Percentiles rank a stretch among this genome's conserved stretches.
phyloP scores from a whole-genome alignment of 2,329 filamentous ascomycete species.

The Aspergillus fijiensis region DNA sequence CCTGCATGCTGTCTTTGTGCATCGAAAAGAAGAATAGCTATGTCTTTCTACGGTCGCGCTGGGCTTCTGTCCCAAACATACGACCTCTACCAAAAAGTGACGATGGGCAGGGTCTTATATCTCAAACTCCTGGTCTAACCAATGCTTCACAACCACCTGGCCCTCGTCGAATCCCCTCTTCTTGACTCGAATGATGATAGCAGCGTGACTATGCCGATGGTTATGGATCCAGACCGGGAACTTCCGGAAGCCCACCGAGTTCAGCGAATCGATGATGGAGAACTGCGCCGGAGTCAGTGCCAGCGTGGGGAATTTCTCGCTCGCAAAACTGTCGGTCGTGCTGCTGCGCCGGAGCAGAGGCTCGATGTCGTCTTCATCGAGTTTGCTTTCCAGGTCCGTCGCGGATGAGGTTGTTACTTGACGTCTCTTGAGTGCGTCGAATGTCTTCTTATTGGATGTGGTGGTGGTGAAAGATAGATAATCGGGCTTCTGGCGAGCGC shows the following conservation, averaged over 20 bases:
- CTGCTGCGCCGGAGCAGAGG: not conserved
- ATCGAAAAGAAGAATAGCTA: not conserved
- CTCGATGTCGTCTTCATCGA: not conserved
- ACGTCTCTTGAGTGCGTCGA: slow-evolving; percentile 1
- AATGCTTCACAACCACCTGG: slow-evolving; percentile 74
- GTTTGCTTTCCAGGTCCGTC: not conserved
- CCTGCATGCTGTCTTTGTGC: not conserved
- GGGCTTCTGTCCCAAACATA: not conserved
- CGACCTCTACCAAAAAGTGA: too few relatives aligned
- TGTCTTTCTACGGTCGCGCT: slow-evolving; percentile 14
- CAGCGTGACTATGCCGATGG: slow-evolving; percentile 78
- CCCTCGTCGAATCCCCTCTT: slow-evolving; percentile 75
- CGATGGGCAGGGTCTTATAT: slow-evolving; percentile 38
- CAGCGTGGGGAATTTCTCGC: slow-evolving; percentile 60
- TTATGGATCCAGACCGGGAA: slow-evolving; percentile 59
- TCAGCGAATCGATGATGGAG: slow-evolving; percentile 74
- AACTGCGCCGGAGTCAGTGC: slow-evolving; percentile 80
- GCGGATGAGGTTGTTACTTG: not conserved
- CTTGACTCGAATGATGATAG: slow-evolving; percentile 74
- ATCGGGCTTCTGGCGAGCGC: slow-evolving; percentile 66
- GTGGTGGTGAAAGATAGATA: slow-evolving; percentile 58
- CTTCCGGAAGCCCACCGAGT: slow-evolving; percentile 61
- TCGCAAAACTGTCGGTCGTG: not conserved
- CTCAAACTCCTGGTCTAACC: slow-evolving; percentile 72
- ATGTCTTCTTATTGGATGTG: not conserved